These are phyloP conservation scores for Ascosphaera pollenicola DNA, from an alignment of 2,329 filamentous ascomycete genomes.

Conservation along the genomic window DNA sequence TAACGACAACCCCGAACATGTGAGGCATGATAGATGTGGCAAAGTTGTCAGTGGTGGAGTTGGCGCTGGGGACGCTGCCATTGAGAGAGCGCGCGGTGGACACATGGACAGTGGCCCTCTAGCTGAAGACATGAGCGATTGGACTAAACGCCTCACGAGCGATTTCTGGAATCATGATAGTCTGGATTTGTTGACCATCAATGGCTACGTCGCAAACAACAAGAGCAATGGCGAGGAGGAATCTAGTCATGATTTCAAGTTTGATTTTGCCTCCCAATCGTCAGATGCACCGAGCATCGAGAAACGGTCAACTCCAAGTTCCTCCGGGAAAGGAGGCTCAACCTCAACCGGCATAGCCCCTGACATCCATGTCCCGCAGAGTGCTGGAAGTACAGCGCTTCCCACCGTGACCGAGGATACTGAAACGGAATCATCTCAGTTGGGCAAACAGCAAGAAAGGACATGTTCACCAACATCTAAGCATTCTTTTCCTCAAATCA, in stretches of 20 bases:
- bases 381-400: background rate
- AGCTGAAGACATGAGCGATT: too few relatives aligned
- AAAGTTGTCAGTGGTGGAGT: too few relatives aligned
- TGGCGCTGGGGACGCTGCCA: too few relatives aligned
- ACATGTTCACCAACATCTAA: background rate
- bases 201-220: conserved; percentile 14
- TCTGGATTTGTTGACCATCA: too few relatives aligned
- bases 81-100: too few relatives aligned
- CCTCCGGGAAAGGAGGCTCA: background rate
- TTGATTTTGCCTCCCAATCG: background rate
- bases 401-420: background rate
- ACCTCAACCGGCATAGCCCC: background rate
- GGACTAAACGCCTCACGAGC: background rate
- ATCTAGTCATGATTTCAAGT: conserved; percentile 6
- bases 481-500: background rate
- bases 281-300: background rate
- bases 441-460: background rate
- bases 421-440: background rate
- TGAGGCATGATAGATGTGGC: too few relatives aligned
- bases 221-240: conserved; percentile 12
- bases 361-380: background rate
- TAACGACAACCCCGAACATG: background rate
- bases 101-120: too few relatives aligned
- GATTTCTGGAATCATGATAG: conserved; percentile 17
- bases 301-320: background rate